Evolutionary conservation across 73 alveolate species (phyloP).

Genomic region (Tetrahymena thermophila): DNA sequence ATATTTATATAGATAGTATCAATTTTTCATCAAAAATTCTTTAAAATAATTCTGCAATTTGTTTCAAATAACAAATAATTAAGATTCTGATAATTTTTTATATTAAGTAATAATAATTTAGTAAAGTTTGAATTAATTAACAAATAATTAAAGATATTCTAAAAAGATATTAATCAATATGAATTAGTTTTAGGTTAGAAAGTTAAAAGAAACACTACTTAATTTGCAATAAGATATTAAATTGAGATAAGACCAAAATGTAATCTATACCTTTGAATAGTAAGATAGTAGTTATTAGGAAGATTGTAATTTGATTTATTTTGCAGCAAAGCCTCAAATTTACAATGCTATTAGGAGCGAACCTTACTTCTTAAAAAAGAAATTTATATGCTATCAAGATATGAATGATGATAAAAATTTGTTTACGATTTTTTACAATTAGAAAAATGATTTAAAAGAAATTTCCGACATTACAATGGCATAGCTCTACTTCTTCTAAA

Average conservation of each 20-base stretch:
- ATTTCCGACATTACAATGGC: neutral
- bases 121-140: too few species aligned
- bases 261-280: neutral
- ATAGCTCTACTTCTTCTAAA: neutral
- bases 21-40: neutral
- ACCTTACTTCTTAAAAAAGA: neutral
- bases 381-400: neutral
- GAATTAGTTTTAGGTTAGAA: neutral
- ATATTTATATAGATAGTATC: neutral
- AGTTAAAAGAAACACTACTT: neutral
- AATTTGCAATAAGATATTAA: neutral
- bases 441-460: neutral
- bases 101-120: too few species aligned
- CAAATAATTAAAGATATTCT: neutral
- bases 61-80: too few species aligned
- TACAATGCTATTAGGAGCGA: neutral
- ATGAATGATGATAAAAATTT: neutral
- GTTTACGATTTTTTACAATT: neutral
- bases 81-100: neutral
- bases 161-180: neutral
- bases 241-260: neutral
- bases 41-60: too few species aligned
- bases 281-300: neutral
- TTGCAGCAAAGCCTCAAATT: neutral
- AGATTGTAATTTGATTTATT: too few species aligned